Evolutionary conservation across 2,329 filamentous ascomycete genomes (phyloP).

Genomic region (Diplocarpon mali): DNA sequence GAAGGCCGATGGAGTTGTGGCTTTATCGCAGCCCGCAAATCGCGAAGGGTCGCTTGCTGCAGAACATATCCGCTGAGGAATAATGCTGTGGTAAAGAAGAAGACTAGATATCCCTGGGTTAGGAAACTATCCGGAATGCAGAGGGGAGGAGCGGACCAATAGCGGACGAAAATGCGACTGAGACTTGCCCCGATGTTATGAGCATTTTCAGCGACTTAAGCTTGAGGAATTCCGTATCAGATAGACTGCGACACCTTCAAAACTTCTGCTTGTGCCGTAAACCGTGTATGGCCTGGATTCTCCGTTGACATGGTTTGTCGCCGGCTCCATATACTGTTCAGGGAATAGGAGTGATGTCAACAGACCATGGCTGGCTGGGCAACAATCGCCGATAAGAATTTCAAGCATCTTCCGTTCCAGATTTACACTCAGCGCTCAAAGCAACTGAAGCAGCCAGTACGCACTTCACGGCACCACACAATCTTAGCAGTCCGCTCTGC

Average conservation of each 20-base stretch:
- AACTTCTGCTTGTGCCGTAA: no score
- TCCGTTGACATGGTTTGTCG: not conserved
- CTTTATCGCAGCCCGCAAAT: conserved; percentile 60
- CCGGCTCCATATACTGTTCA: not conserved
- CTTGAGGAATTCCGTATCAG: not conserved
- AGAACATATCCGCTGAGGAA: conserved; percentile 82
- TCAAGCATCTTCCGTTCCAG: not conserved
- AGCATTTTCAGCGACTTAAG: conserved; percentile 27
- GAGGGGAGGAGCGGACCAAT: conserved; percentile 41
- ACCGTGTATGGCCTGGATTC: not conserved
- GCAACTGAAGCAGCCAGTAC: no score
- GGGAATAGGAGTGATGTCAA: conserved; percentile 3
- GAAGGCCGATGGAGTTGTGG: conserved; percentile 17
- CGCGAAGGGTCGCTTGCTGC: conserved; percentile 74
- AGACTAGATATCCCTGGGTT: conserved; percentile 41
- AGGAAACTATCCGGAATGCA: conserved; percentile 3
- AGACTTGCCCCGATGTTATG: conserved; percentile 60
- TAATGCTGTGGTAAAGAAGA: conserved; percentile 68
- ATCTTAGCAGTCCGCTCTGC: no score
- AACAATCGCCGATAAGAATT: conserved; percentile 32
- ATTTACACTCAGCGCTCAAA: no score
- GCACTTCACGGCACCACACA: no score
- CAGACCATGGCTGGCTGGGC: conserved; percentile 30
- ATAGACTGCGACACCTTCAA: not conserved
- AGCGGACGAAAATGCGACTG: conserved; percentile 50